A percentile compares a stretch with the other conserved stretches of the same genome.
Conservation (phyloP, 129 eudicot genomes). For the Centaurea solstitialis region DNA sequence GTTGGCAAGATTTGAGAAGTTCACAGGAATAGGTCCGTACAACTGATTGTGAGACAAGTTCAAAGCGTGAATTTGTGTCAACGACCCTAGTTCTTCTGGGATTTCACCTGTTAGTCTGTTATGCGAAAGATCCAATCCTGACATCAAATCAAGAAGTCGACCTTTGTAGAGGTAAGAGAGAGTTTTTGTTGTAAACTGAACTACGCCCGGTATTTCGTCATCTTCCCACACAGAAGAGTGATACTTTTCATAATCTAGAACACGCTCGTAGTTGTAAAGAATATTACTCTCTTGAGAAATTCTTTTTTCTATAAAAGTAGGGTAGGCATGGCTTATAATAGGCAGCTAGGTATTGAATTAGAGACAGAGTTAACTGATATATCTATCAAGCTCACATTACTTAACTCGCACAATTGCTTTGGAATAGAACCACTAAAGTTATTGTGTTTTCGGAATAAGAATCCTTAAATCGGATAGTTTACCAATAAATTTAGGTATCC, state of each 20-base stretch:
- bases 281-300: no score
- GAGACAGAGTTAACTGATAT: background rate
- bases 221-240: no score
- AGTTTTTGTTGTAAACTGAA: slow-evolving; percentile 22
- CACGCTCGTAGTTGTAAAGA: no score
- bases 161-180: slow-evolving; percentile 1
- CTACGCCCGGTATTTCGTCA: no score
- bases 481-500: slow-evolving; percentile 7
- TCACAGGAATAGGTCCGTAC: slow-evolving; percentile 26
- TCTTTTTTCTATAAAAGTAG: no score
- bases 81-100: slow-evolving; percentile 17
- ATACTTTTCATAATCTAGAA: no score
- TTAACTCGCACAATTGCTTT: no score
- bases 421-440: slow-evolving; percentile 19
- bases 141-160: slow-evolving; percentile 18
- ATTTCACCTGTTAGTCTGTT: slow-evolving; percentile 28
- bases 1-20: no score
- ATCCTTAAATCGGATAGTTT: slow-evolving; percentile 1
- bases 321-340: background rate
- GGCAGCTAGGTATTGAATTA: slow-evolving; percentile 13
- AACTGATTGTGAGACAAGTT: slow-evolving; percentile 14
- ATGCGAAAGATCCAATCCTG: slow-evolving; percentile 24
- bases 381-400: no score
- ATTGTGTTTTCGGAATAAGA: slow-evolving; percentile 9
- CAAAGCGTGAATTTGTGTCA: background rate